Evolutionary conservation across 2,329 filamentous ascomycete genomes (phyloP).

Genomic region (Aspergillus bombycis): DNA sequence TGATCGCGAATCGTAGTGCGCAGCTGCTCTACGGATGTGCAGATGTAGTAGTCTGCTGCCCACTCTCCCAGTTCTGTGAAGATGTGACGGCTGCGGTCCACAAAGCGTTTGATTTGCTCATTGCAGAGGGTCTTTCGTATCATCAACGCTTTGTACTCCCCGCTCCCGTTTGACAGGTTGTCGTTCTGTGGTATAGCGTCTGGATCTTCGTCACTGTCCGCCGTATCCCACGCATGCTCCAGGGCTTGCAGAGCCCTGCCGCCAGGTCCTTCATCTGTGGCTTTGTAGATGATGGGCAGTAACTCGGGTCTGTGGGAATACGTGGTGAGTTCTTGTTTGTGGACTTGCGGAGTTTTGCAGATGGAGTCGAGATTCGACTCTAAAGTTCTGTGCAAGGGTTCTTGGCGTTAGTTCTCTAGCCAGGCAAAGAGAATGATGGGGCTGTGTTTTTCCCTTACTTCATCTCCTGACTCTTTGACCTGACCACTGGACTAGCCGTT

Average conservation of each 20-base stretch:
- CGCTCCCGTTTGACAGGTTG: constrained; percentile 39
- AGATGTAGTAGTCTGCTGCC: constrained; percentile 70
- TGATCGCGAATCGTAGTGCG: constrained; percentile 20
- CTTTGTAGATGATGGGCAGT: constrained; percentile 26
- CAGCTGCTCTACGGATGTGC: constrained; percentile 49
- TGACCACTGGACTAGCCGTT: constrained; percentile 76
- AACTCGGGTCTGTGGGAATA: constrained; percentile 67
- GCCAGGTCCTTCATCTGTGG: constrained; percentile 3
- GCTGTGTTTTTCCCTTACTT: constrained; percentile 39
- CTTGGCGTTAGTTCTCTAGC: background rate
- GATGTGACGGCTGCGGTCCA: constrained; percentile 55
- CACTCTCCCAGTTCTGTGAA: constrained; percentile 65
- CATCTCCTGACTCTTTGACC: constrained; percentile 59
- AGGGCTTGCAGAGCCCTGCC: constrained; percentile 50
- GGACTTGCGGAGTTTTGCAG: constrained; percentile 68
- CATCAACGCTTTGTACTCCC: constrained; percentile 32
- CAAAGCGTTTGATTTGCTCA: constrained; percentile 60
- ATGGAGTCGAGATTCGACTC: constrained; percentile 72
- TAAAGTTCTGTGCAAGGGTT: constrained; percentile 48
- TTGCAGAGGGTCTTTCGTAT: constrained; percentile 46
- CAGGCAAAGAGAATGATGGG: background rate
- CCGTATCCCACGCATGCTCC: constrained; percentile 38
- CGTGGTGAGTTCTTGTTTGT: constrained; percentile 70
- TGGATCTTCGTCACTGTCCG: constrained; percentile 66
- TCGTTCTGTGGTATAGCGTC: constrained; percentile 54